Evolutionary conservation across 257 asterid species (phyloP).

Genomic region (Gentiana dahurica): DNA sequence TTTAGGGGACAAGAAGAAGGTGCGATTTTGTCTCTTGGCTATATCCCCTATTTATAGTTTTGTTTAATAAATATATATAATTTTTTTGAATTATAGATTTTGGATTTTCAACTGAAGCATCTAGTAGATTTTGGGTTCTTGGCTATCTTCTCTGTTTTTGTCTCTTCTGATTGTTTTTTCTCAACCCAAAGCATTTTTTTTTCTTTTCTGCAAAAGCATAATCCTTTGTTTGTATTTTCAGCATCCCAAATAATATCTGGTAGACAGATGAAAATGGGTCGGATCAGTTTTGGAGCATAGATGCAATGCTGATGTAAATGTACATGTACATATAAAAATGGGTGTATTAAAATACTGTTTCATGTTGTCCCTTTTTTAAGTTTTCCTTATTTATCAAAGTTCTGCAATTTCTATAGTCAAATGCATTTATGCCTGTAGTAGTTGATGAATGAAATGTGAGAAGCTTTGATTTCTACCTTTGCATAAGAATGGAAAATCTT

Average conservation of each 20-base stretch:
- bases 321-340: not conserved
- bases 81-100: constrained; percentile 25
- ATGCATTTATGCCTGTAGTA: constrained; percentile 29
- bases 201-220: not conserved
- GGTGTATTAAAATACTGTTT: not conserved
- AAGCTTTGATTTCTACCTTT: constrained; percentile 17
- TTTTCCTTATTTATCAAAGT: constrained; percentile 19
- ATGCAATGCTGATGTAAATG: not conserved
- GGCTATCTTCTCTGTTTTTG: constrained; percentile 25
- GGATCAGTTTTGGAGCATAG: constrained; percentile 3
- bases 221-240: not conserved
- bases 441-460: constrained; percentile 30
- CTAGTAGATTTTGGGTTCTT: constrained; percentile 28
- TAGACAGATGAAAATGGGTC: not conserved
- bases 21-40: constrained; percentile 56
- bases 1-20: constrained; percentile 62
- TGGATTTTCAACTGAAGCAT: constrained; percentile 42
- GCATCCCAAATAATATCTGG: not conserved
- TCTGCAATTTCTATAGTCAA: constrained; percentile 27
- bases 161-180: constrained; percentile 36
- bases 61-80: constrained; percentile 22
- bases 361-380: not conserved
- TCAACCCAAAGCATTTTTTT: constrained; percentile 11
- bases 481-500: constrained; percentile 25
- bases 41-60: constrained; percentile 51